Evolutionary conservation across 768 basidiomycete genomes (phyloP), one percentile per base, ranked within the genome.

Genomic region (Leccinum variicolor): DNA sequence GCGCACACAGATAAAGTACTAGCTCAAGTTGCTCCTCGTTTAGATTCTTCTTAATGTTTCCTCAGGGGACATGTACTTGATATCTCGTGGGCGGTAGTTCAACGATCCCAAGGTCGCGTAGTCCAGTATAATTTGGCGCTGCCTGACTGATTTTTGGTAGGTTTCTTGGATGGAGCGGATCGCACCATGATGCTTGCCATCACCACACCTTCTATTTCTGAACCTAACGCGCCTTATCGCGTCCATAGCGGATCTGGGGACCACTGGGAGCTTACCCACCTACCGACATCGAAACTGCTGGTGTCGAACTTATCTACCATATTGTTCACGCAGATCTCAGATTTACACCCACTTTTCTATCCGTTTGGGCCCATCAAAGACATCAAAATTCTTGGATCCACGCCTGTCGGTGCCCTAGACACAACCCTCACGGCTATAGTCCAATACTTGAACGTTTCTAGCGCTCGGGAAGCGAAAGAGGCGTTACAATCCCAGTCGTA

Each of bases 21-120:
- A 62, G 9, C 55, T 51, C 36, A 41, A 7, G 10, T 29, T 47
- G n/a, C 43, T n/a, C 26, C 8, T 7, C 26, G 19, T 48, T 17
- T 29, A 6, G 43, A n/a, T 14, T 4, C 14, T 61, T 14, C 33
- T 61, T 55, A 54, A 60, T 41, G 46, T 34, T 49, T 51, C 43
- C 39, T 50, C 41, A 91, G 87, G 66, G 88, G 89, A 7, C 86
- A 91, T 65, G 77, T 80, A 19, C 82, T 92, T 48, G 90, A 92
- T 67, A 82, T 92, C 52, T 91, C 90, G 6, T 92, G 90, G 90
- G 90, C 90, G 17, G 90, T 92, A 23, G 90, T 92, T 36, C 90
- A 92, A 62, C 88, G 90, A 47, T 92, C 90, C 60, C 85, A 87
- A 79, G 90, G 89, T 88, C 33, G 19, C 56, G 34, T 61, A 3